Conservation (phyloP, 83 land plant species). For the Diphasiastrum complanatum region DNA sequence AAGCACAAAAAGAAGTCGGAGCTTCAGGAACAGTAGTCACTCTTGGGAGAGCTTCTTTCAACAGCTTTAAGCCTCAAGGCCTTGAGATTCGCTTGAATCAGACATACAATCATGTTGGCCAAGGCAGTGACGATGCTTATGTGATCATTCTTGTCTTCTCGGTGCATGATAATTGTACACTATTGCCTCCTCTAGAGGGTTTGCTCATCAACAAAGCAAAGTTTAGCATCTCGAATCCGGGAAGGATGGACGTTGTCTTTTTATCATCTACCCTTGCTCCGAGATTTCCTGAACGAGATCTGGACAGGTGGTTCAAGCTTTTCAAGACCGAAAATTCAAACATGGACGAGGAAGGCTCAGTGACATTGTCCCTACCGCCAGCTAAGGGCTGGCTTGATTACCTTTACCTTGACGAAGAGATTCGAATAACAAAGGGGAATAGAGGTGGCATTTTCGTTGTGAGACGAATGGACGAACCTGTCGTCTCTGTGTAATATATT, state of each 20-base stretch:
- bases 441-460: slow-evolving; percentile 17
- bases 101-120: slow-evolving; percentile 21
- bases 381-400: slow-evolving; percentile 27
- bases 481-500: too few species aligned
- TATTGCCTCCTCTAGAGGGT: slow-evolving; percentile 17
- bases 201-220: slow-evolving; percentile 16
- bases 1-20: slow-evolving; percentile 17
- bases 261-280: slow-evolving; percentile 13
- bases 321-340: slow-evolving; percentile 9
- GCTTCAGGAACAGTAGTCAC: slow-evolving; percentile 6
- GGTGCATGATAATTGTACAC: not conserved
- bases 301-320: slow-evolving; percentile 12
- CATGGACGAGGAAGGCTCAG: slow-evolving; percentile 16
- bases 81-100: slow-evolving; percentile 12
- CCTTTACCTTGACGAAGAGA: slow-evolving; percentile 21
- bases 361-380: slow-evolving; percentile 10
- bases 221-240: not conserved
- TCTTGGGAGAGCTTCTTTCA: slow-evolving; percentile 23
- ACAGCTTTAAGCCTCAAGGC: slow-evolving; percentile 3
- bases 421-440: slow-evolving; percentile 24
- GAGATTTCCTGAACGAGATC: slow-evolving; percentile 10
- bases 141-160: not conserved
- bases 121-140: slow-evolving; percentile 11
- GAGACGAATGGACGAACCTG: slow-evolving; percentile 8
- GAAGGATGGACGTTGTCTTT: slow-evolving; percentile 15